Percentiles rank a stretch among this genome's conserved stretches.
phyloP scores from a whole-genome alignment of 768 basidiomycete species.

The Tricholoma terreum region DNA sequence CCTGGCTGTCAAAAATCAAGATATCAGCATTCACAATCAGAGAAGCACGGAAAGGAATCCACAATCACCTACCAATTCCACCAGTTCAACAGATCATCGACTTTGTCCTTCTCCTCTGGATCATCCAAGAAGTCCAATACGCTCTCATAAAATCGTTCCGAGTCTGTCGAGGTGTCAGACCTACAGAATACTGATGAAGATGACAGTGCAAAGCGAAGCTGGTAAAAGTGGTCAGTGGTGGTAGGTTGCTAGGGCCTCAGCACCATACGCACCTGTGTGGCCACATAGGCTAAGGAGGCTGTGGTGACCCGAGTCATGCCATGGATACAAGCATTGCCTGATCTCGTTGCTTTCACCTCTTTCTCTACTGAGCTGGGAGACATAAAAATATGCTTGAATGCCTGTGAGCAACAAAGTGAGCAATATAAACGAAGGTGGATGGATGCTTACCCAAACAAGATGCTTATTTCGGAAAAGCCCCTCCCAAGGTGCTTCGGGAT shows the following conservation, averaged over 20 bases:
- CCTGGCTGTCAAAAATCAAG: neutral
- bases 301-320: slow-evolving; percentile 11
- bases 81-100: slow-evolving; percentile 3
- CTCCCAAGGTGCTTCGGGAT: slow-evolving; percentile 23
- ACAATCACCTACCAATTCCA: slow-evolving; percentile 1
- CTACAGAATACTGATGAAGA: slow-evolving; percentile 1
- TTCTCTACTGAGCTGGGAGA: slow-evolving; percentile 1
- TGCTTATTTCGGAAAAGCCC: slow-evolving; percentile 20
- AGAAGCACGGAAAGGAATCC: neutral
- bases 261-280: slow-evolving; percentile 5
- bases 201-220: slow-evolving; percentile 5
- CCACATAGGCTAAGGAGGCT: slow-evolving; percentile 10
- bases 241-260: neutral
- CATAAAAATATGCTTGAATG: slow-evolving; percentile 2
- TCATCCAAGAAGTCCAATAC: neutral
- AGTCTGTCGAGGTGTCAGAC: slow-evolving; percentile 3
- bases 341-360: slow-evolving; percentile 2
- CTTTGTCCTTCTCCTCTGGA: neutral
- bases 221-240: neutral
- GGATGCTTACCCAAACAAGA: slow-evolving; percentile 16
- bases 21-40: neutral
- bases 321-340: slow-evolving; percentile 8
- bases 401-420: neutral
- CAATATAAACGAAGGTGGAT: neutral
- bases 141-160: slow-evolving; percentile 2